Base-by-base conservation (phyloP, 2,329 filamentous ascomycete genomes). In the Aspergillus fumigatiaffinis region DNA sequence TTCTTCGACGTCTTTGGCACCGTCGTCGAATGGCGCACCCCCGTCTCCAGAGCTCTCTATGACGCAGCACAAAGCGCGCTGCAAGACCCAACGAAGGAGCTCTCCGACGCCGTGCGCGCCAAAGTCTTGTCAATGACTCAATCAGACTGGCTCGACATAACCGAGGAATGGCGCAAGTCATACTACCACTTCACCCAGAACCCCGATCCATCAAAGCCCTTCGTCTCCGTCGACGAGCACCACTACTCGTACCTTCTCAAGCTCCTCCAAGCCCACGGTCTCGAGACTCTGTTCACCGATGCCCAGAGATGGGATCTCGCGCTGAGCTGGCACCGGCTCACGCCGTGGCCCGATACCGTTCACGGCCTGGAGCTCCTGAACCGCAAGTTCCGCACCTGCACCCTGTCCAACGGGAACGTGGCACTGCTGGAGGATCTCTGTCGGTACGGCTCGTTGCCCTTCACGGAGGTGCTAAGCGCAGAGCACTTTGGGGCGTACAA, bases 401-500 rank as follows among this genome's bases (percentile, higher is more conserved):
- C 88, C 0, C 77, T 93, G 26, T 90, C 87, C 28, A 94, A 94
- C 69, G 90, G 88, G 38, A 93, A 92, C 69, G 68, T 79, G 2
- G 75, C 79, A 1, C 76, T 93, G n/a, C 77, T 93, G 47, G 68
- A 76, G 2, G 90, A 93, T 68, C 79, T 94, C 51, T 74, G 82
- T 51, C 68, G 74, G 52, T 79, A 84, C 64, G 86, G 83, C 1
- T 71, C 73, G 4, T 79, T 92, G 52, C 81, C 80, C 0, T 93
- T 92, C 66, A 78, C 79, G 23, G 74, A 79, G 54, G 65, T 92
- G 42, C 77, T 88, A 58, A 89, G 85, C 8, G 84, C 86, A 0
- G 89, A 89, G 72, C 82, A 87, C 61, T 93, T 92, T 68, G 76
- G 79, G 48, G 85, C 84, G 0, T 94, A 93, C 72, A 94, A 94